Base-by-base conservation (phyloP, 164 flowering plant species). In the Cinnamomum micranthum region DNA sequence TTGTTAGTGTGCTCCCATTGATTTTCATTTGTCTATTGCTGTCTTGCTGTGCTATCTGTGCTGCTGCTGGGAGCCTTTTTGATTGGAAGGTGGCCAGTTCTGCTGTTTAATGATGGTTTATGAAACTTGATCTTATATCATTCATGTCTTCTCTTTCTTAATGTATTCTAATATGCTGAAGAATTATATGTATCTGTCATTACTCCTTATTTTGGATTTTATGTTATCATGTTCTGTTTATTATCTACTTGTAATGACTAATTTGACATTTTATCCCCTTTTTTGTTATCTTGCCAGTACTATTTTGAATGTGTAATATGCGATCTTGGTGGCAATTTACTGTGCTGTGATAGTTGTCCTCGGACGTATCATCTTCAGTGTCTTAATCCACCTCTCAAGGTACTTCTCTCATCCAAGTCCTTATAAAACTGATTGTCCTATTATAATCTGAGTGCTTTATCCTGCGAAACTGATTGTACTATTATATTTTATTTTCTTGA, bases 301-400 rank as follows among this genome's bases (percentile, higher is more conserved):
- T 92, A 86, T 86, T 96, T 79, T 82, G 99, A 96, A 84, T 96
- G 99, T 78, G 97, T 85, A 68, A 80, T 96, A 74, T 96, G 99
- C 81, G 97, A 96, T 84, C 84, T 89, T 85, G 97, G 99, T 77
- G 99, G 99, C 72, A 88, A 91, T 85, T 84, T 95, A 86, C 87
- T 95, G 13, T 95, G 99, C 81, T 95, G 99, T 82, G 99, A 95
- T 81, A 83, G 89, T 77, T 95, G 99, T 79, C 99, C 99, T 51
- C 81, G 91, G 33, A 90, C 94, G 10, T 95, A 95, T 85, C 99
- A 95, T 87, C 87, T 92, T n/a, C 88, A 92, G 76, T 95, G 99
- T 84, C 97, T 95, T 72, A 84, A 86, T 83, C 99, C 99, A 28
- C 97, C 97, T 76, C 94, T 95, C 77, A 89, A 95, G 99, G 99